Percentiles rank a stretch among this genome's conserved stretches.
phyloP scores from a whole-genome alignment of 306 rosid species.

The Pterocarpus macrocarpus region DNA sequence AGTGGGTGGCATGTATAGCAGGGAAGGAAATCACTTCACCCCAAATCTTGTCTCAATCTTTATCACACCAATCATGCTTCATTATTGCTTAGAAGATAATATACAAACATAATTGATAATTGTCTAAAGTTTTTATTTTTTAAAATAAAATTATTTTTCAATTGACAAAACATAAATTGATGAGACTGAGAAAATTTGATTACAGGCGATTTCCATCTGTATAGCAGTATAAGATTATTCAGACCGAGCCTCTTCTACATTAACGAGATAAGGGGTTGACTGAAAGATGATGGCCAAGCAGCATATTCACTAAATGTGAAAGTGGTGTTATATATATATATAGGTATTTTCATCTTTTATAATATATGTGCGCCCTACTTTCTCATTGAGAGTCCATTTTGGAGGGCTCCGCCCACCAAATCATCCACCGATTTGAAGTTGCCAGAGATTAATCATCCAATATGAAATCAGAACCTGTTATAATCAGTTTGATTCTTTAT shows the following conservation, averaged over 20 bases:
- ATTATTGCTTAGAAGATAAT: too few species aligned
- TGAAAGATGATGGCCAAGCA: not conserved
- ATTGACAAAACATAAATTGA: too few species aligned
- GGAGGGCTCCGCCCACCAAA: constrained; percentile 49
- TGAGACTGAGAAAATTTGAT: too few species aligned
- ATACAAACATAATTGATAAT: too few species aligned
- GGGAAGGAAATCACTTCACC: not conserved
- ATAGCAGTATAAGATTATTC: too few species aligned
- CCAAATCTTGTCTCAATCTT: not conserved
- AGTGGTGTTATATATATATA: not conserved
- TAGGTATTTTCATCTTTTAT: not conserved
- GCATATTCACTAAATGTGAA: not conserved
- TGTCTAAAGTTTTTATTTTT: too few species aligned
- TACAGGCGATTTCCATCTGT: too few species aligned
- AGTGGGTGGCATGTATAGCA: not conserved
- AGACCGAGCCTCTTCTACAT: not conserved
- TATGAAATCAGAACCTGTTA: not conserved
- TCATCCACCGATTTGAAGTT: constrained; percentile 36
- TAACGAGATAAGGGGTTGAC: not conserved
- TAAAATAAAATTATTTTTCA: too few species aligned
- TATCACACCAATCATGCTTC: too few species aligned
- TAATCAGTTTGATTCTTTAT: not conserved
- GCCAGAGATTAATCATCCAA: constrained; percentile 1
- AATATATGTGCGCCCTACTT: constrained; percentile 31
- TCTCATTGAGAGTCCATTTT: constrained; percentile 44